A percentile compares a stretch with the other conserved stretches of the same genome.
These are phyloP conservation scores for Orbilia javanica DNA, from an alignment of 2,329 filamentous ascomycete genomes.

Conservation along the genomic window DNA sequence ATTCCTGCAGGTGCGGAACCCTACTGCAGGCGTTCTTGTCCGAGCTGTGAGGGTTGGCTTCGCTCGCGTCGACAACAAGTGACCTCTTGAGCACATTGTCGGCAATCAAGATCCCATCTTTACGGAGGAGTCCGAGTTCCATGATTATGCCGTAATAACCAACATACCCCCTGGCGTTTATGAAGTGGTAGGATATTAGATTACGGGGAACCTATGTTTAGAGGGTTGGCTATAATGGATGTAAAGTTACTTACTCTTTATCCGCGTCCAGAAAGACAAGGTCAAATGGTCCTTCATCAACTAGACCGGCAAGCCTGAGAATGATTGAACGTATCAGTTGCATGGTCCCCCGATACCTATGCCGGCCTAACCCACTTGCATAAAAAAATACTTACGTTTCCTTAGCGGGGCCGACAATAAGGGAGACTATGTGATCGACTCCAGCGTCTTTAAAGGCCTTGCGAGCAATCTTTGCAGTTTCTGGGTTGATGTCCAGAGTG, in stretches of 20 bases:
- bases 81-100: slow-evolving; percentile 71
- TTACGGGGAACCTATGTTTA: slow-evolving; percentile 53
- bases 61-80: slow-evolving; percentile 66
- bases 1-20: slow-evolving; percentile 62
- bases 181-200: slow-evolving; percentile 31
- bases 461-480: slow-evolving; percentile 32
- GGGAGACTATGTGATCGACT: slow-evolving; percentile 40
- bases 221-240: slow-evolving; percentile 51
- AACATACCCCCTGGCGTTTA: slow-evolving; percentile 54
- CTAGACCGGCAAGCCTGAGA: slow-evolving; percentile 27
- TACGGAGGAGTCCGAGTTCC: slow-evolving; percentile 65
- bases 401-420: slow-evolving; percentile 53
- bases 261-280: slow-evolving; percentile 64
- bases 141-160: slow-evolving; percentile 58
- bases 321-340: background rate
- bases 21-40: slow-evolving; percentile 36
- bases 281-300: slow-evolving; percentile 61
- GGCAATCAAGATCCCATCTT: slow-evolving; percentile 70
- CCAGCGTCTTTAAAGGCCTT: slow-evolving; percentile 57
- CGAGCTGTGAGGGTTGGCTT: slow-evolving; percentile 63
- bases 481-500: slow-evolving; percentile 57
- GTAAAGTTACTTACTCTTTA: slow-evolving; percentile 60
- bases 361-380: no score
- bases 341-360: background rate
- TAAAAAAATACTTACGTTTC: slow-evolving; percentile 28